Conservation (phyloP, 495 filamentous ascomycete species). For the Penicillium ochrochloron region DNA sequence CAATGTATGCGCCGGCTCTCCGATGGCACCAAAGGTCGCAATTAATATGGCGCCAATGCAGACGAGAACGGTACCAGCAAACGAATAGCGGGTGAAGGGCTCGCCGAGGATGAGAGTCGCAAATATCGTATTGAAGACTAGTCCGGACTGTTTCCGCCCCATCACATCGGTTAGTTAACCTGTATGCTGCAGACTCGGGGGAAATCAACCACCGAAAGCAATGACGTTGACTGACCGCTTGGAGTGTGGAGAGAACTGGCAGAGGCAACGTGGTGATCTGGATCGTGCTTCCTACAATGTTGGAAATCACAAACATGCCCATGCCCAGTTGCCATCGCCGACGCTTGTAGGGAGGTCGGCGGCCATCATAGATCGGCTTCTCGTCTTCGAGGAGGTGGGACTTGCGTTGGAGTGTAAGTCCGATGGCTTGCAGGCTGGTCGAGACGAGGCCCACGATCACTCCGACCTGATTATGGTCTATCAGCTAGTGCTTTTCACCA, state of each 20-base stretch:
- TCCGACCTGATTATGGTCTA: constrained; percentile 65
- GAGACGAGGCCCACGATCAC: constrained; percentile 91
- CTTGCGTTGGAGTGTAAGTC: constrained; percentile 97
- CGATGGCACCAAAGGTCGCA: constrained; percentile 90
- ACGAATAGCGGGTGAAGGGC: constrained; percentile 89
- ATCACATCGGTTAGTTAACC: constrained; percentile 5
- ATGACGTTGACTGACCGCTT: constrained; percentile 64
- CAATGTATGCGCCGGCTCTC: constrained; percentile 91
- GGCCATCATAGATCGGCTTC: constrained; percentile 76
- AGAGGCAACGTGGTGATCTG: constrained; percentile 97
- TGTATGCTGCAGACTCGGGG: constrained; percentile 6
- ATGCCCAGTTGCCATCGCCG: constrained; percentile 97
- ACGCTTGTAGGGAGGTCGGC: constrained; percentile 85
- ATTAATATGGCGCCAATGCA: constrained; percentile 86
- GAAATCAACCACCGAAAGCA: background rate
- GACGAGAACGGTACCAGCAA: constrained; percentile 86
- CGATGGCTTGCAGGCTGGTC: constrained; percentile 91
- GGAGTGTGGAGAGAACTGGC: constrained; percentile 91
- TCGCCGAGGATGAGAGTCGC: constrained; percentile 92
- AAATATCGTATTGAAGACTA: constrained; percentile 98
- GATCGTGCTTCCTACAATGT: constrained; percentile 91
- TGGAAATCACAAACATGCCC: constrained; percentile 94
- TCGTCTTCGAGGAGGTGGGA: constrained; percentile 98
- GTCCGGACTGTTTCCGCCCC: constrained; percentile 61
- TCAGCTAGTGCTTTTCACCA: constrained; percentile 15